A percentile compares a stretch with the other conserved stretches of the same genome.
Evolutionary conservation across 2,329 filamentous ascomycete species (phyloP).

Genomic region (Alternaria viburni): DNA sequence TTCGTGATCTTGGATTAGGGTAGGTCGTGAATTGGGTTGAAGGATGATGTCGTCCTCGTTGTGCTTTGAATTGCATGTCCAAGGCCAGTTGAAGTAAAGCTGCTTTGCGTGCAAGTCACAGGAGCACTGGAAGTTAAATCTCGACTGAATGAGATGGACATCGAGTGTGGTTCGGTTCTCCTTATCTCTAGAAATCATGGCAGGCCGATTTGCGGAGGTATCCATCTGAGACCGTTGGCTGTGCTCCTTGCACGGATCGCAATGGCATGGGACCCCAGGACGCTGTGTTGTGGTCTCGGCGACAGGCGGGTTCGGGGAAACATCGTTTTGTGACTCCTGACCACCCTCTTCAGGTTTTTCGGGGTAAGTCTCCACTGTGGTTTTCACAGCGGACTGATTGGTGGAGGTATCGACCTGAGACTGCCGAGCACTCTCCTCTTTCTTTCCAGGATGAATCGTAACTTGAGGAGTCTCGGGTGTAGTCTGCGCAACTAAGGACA

Average conservation of each 20-base stretch:
- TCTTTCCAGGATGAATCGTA: not conserved
- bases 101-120: not conserved
- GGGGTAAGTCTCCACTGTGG: no score
- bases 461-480: not conserved
- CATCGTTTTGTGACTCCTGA: no score
- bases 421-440: no score
- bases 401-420: no score
- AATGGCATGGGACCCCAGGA: not conserved
- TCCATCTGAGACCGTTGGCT: not conserved
- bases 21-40: not conserved
- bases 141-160: not conserved
- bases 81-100: not conserved
- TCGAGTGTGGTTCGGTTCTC: not conserved
- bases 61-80: not conserved
- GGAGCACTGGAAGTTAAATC: not conserved
- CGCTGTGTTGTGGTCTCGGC: not conserved
- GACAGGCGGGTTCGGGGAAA: not conserved
- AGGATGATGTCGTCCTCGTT: not conserved
- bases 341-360: no score
- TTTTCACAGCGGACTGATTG: no score
- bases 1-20: not conserved
- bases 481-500: not conserved
- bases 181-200: not conserved
- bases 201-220: not conserved
- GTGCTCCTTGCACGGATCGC: not conserved